Evolutionary conservation across 164 flowering plant genomes (phyloP), one percentile per base, ranked within the genome.

Genomic region (Tetrastigma voinierianum): DNA sequence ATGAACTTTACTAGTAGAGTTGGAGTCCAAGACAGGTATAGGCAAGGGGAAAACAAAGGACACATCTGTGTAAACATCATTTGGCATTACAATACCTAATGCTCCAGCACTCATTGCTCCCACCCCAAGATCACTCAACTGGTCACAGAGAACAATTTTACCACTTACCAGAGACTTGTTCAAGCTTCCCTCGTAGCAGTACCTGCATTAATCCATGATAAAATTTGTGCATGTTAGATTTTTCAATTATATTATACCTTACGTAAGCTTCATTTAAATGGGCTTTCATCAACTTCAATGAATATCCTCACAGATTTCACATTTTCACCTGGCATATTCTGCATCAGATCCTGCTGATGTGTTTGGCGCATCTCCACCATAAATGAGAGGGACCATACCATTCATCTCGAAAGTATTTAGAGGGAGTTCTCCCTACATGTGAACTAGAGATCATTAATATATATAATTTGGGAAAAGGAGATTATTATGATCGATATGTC

Each of bases 81-180:
- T 62, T 32, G 11, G 40, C 66, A 72, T 46, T 20, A 72, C 12
- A 40, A 57, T 15, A 20, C 75, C 70, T 10, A 52, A 11, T 46
- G 70, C 75, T 45, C 64, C 69, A 10, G 54, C 51, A 8, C 18
- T 6, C 7, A 66, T 9, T 17, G 62, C 20, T 16, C 25, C 43
- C 18, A 10, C 51, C 55, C 55, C 66, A 5, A n/a, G n/a, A n/a
- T 10, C 11, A 9, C 14, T 21, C 19, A 54, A 25, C 1, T 6
- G 0, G 48, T 66, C 75, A 64, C 82, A 78, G 1, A 75, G 10
- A 17, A 78, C 82, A 19, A 78, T 78, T 59, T 75, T 78, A 10
- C 77, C 75, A 12, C 46, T 11, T 18, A 78, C 67, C 60, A 67
- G 17, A 10, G 62, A 23, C 24, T n/a, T 10, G 61, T 78, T 67